Percentiles rank a stretch among this genome's conserved stretches.
These are phyloP conservation scores for Pharnaceum exiguum DNA, from an alignment of 148 eudicot genomes.

Conservation along the genomic window DNA sequence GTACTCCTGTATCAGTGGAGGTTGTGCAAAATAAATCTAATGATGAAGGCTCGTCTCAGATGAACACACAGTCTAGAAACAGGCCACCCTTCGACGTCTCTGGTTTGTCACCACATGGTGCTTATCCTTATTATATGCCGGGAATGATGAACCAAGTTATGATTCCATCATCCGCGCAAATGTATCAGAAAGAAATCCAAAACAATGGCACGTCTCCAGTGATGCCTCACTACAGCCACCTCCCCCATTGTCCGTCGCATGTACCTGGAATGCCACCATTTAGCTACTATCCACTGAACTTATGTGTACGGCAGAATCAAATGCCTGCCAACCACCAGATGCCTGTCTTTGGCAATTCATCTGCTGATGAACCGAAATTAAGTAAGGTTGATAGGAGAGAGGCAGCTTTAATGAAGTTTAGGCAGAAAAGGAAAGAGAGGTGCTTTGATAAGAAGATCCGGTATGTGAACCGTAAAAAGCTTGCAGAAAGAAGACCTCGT, in stretches of 20 bases:
- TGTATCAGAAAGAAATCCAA: slow-evolving; percentile 43
- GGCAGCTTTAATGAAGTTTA: slow-evolving; percentile 83
- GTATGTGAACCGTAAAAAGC: slow-evolving; percentile 77
- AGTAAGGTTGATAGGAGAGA: slow-evolving; percentile 81
- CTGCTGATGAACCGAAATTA: slow-evolving; percentile 36
- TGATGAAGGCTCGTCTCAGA: slow-evolving; percentile 46
- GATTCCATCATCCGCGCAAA: slow-evolving; percentile 42
- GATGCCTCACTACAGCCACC: slow-evolving; percentile 53
- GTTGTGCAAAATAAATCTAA: slow-evolving; percentile 35
- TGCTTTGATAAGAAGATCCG: slow-evolving; percentile 94
- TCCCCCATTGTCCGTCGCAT: slow-evolving; percentile 54
- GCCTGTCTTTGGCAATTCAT: slow-evolving; percentile 47
- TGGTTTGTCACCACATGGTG: slow-evolving; percentile 35
- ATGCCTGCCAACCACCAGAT: slow-evolving; percentile 48
- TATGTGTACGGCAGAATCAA: slow-evolving; percentile 69
- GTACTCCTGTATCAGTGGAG: slow-evolving; percentile 41
- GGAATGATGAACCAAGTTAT: slow-evolving; percentile 74
- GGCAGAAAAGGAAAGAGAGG: slow-evolving; percentile 93
- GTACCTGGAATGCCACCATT: slow-evolving; percentile 57
- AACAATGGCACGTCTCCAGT: slow-evolving; percentile 34
- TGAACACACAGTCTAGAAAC: slow-evolving; percentile 39
- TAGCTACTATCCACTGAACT: slow-evolving; percentile 55
- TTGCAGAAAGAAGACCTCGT: slow-evolving; percentile 92
- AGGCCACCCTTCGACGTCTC: slow-evolving; percentile 42
- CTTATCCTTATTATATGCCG: slow-evolving; percentile 65